A percentile compares a stretch with the other conserved stretches of the same genome.
These are phyloP conservation scores for Vachellia pachyceras DNA, from an alignment of 306 rosid species.

Conservation along the genomic window DNA sequence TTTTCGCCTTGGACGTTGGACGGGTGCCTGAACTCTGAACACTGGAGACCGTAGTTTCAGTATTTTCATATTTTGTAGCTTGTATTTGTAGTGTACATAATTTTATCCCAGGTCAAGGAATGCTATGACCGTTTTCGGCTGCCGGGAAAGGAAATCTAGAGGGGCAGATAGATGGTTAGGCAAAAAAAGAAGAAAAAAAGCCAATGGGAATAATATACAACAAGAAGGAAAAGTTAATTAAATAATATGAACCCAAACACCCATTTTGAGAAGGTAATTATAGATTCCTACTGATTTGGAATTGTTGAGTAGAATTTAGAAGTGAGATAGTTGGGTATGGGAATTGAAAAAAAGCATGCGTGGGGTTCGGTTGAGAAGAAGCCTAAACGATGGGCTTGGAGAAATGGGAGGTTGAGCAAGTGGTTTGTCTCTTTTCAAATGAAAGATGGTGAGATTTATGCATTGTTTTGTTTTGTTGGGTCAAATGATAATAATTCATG, in stretches of 20 bases:
- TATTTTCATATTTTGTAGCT: too few relatives aligned
- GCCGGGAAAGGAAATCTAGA: not conserved
- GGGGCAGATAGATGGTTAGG: too few relatives aligned
- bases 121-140: not conserved
- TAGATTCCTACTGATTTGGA: not conserved
- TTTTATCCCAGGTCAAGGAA: too few relatives aligned
- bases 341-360: not conserved
- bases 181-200: too few relatives aligned
- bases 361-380: not conserved
- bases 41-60: too few relatives aligned
- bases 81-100: too few relatives aligned
- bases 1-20: too few relatives aligned
- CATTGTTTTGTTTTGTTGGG: not conserved
- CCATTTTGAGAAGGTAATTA: not conserved
- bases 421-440: slow-evolving; percentile 5
- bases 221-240: too few relatives aligned
- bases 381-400: not conserved
- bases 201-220: too few relatives aligned
- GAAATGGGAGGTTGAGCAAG: not conserved
- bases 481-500: slow-evolving; percentile 17
- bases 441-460: not conserved
- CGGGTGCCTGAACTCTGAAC: too few relatives aligned
- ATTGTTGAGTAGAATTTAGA: not conserved
- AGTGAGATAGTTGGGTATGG: not conserved
- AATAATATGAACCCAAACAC: not conserved